phyloP scores from a whole-genome alignment of 2,329 filamentous ascomycete genomes.

The Trichoderma simmonsii region DNA sequence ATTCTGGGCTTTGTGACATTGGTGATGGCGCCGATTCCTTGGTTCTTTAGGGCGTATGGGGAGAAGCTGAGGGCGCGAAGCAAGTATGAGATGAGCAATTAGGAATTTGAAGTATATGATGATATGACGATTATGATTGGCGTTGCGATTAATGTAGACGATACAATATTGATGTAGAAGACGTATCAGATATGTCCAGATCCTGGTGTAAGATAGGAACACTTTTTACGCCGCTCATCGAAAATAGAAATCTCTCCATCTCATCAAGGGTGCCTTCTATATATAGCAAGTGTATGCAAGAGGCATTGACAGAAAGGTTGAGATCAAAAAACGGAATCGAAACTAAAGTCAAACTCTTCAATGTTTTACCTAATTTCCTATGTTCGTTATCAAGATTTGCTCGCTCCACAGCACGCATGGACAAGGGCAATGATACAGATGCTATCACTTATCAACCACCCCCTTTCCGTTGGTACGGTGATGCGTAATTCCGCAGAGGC shows the following conservation, averaged over 20 bases:
- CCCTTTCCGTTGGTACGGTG: background rate
- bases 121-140: background rate
- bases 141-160: background rate
- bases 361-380: background rate
- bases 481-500: conserved; percentile 2
- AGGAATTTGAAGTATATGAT: background rate
- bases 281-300: background rate
- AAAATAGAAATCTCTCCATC: background rate
- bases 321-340: background rate
- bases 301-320: background rate
- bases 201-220: background rate
- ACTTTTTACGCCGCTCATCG: background rate
- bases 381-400: background rate
- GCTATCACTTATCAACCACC: background rate
- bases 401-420: background rate
- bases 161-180: background rate
- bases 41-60: conserved; percentile 28
- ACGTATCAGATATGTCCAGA: background rate
- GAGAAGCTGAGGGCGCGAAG: conserved; percentile 25
- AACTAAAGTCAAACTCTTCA: background rate
- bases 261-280: background rate
- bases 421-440: background rate
- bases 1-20: conserved; percentile 40
- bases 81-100: conserved; percentile 29
- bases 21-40: conserved; percentile 36